Evolutionary conservation across 768 basidiomycete genomes (phyloP), one percentile per base, ranked within the genome.

Genomic region (Steccherinum ochraceum): DNA sequence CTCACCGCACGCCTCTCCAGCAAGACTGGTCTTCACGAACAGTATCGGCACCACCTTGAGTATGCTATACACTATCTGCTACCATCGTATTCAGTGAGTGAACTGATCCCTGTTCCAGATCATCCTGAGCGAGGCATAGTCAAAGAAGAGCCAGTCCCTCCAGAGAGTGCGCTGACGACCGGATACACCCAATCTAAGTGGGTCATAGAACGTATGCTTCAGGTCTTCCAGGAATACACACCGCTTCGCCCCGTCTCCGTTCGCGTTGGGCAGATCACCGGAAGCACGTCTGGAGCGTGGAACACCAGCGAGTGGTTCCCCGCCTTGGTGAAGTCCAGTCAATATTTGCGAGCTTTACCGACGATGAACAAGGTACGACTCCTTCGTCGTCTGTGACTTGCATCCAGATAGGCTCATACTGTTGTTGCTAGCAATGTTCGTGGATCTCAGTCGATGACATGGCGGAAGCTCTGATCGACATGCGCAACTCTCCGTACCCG

Each of bases 241-340:
- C 46, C 57, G 19, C 58, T 55, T 46, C 58, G 26, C 39, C 55
- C 63, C 1, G 58, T 68, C 24, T 54, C 62, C 12, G 40, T 73
- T 27, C 70, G 74, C 44, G 57, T 71, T 0, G 72, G 74, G 4
- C 70, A 71, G 48, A 56, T 75, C 0, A 60, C 61, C 12, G 69
- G 73, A 5, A 64, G 62, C 13, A 30, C 30, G 1, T 69, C 67
- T 46, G 74, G 74, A 1, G 61, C 60, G 23, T 73, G 73, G 74
- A 69, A 72, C 24, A 56, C 61, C 25, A 51, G 56, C 20, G 68
- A 73, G 35, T 70, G 65, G 62, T 53, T 72, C 19, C 73, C 72
- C 5, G 51, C 57, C 23, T 54, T 73, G 35, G 62, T 72, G 55
- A 39, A 27, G 30, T 55, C 54, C 20, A 55, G 54, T 41, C 24